Evolutionary conservation across 108 stramenopile genomes (phyloP), one percentile per base, ranked within the genome.

Genomic region (Cyclotella distinguenda): DNA sequence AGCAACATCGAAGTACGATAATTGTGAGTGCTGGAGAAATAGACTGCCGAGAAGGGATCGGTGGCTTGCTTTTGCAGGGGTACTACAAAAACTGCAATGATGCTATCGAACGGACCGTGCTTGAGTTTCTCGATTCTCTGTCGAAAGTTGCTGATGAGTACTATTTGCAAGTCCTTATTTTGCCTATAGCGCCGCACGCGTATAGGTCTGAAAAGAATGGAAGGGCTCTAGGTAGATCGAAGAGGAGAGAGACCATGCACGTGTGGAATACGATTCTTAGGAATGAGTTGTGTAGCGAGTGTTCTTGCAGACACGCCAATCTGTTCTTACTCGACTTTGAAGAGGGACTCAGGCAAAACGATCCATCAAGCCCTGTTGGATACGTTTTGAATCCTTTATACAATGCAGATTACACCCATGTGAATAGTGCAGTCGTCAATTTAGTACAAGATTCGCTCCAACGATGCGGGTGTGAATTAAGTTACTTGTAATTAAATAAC

Each of bases 331-430:
- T 81, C 12, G 75, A 82, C 58, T 81, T 79, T 56, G 78, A 65
- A 49, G 56, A 55, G 21, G 30, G 50, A 6, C 30, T 85, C 36
- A 53, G 47, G 7, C 25, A 61, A n/a, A 22, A 34, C n/a, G 64
- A 78, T 46, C 25, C 22, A n/a, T 46, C 51, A 31, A 65, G 64
- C 23, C 68, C 78, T 18, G 70, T 70, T 12, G 78, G 68, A 25
- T 85, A 72, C 46, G 79, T 77, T 7, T 68, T 85, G 61, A 22
- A 80, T 18, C 71, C 55, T 18, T 71, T 23, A 6, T 82, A 46
- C 50, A 81, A 85, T 71, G 84, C 84, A 12, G 84, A 85, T 42
- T 79, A 65, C 33, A 85, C 84, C 15, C 84, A 85, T 71, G 79
- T 80, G 22, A 82, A 85, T 35, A 79, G 79, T 54, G 79, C 84